Conservation (phyloP, 73 alveolate species). For the Stentor coeruleus region DNA sequence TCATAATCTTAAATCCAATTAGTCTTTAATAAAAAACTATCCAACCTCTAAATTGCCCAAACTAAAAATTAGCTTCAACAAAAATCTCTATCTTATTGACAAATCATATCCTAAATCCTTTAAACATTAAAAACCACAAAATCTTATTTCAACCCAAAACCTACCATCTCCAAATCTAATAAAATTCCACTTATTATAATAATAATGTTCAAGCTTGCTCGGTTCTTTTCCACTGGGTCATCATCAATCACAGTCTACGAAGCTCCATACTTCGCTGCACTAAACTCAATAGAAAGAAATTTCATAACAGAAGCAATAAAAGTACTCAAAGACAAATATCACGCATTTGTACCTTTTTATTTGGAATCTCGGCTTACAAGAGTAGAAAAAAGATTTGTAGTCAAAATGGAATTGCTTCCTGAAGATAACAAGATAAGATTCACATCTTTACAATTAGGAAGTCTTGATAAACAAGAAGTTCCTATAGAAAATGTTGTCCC, state of each 20-base stretch:
- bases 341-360: slow-evolving; percentile 13
- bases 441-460: not conserved
- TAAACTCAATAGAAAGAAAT: not conserved
- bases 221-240: not conserved
- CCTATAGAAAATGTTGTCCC: slow-evolving; percentile 12
- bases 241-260: not conserved
- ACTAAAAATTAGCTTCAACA: too few relatives aligned
- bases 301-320: slow-evolving; percentile 7
- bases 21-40: too few relatives aligned
- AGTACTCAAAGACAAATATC: not conserved
- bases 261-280: not conserved
- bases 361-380: slow-evolving; percentile 8
- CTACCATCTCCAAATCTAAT: too few relatives aligned
- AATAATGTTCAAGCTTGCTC: too few relatives aligned
- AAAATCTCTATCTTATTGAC: too few relatives aligned
- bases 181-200: too few relatives aligned
- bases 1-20: too few relatives aligned
- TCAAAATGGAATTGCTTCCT: slow-evolving; percentile 23
- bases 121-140: too few relatives aligned
- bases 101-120: too few relatives aligned
- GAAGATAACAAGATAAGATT: not conserved
- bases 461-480: not conserved
- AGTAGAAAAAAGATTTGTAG: slow-evolving; percentile 1
- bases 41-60: too few relatives aligned
- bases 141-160: too few relatives aligned